Conservation (phyloP, 2,329 filamentous ascomycete species). For the Cladosporium sp. region DNA sequence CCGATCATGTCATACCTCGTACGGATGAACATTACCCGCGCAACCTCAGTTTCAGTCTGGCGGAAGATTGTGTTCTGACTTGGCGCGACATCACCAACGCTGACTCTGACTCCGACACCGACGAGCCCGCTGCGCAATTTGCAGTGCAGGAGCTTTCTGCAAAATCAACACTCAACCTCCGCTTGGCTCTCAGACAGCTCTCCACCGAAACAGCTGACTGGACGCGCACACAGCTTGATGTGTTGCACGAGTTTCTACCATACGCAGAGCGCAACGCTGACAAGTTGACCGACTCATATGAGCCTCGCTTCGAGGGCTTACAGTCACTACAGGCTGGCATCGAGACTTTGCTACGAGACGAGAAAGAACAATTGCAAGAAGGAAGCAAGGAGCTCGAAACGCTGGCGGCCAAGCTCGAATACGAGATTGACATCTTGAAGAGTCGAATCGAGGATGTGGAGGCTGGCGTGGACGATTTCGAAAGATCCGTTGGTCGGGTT, state of each 20-base stretch:
- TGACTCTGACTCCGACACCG: slow-evolving; percentile 17
- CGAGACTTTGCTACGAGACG: slow-evolving; percentile 64
- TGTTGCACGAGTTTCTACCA: slow-evolving; percentile 52
- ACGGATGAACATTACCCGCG: slow-evolving; percentile 63
- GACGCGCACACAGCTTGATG: slow-evolving; percentile 55
- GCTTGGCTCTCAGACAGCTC: slow-evolving; percentile 45
- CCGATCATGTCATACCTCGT: slow-evolving; percentile 14
- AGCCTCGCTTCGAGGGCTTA: slow-evolving; percentile 66
- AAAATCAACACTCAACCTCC: slow-evolving; percentile 55
- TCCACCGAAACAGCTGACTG: slow-evolving; percentile 46
- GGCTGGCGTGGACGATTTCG: slow-evolving; percentile 74
- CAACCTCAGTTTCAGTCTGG: slow-evolving; percentile 70
- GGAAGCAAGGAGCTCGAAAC: slow-evolving; percentile 74
- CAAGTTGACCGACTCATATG: slow-evolving; percentile 63
- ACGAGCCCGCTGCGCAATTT: slow-evolving; percentile 20
- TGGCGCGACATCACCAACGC: slow-evolving; percentile 46
- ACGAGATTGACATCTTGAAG: slow-evolving; percentile 78
- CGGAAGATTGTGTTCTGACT: slow-evolving; percentile 67
- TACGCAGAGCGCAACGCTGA: slow-evolving; percentile 60
- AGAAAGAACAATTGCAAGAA: slow-evolving; percentile 66
- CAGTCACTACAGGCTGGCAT: slow-evolving; percentile 63
- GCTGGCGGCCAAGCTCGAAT: slow-evolving; percentile 80
- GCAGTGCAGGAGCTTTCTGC: slow-evolving; percentile 33
- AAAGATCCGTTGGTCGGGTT: slow-evolving; percentile 61
- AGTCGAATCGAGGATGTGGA: slow-evolving; percentile 84